phyloP scores from a whole-genome alignment of 306 rosid genomes.

The Crataegus laevigata region DNA sequence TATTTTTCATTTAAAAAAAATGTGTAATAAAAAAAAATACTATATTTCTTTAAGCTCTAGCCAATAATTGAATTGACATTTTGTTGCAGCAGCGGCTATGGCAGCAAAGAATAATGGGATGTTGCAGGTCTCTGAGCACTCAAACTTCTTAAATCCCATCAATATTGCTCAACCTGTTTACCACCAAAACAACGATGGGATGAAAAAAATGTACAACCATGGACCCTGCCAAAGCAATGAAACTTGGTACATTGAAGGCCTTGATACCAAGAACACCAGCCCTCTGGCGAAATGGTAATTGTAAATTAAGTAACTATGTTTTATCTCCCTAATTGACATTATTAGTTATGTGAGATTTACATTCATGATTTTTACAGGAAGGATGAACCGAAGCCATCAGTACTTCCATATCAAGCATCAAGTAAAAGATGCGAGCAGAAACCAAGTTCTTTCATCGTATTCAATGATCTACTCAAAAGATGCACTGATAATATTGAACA shows the following conservation, averaged over 20 bases:
- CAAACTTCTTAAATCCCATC: slow-evolving; percentile 1
- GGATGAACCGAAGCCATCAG: slow-evolving; percentile 14
- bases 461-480: slow-evolving; percentile 43
- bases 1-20: no score
- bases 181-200: slow-evolving; percentile 2
- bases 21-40: neutral
- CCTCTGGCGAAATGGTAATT: slow-evolving; percentile 13
- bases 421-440: slow-evolving; percentile 24
- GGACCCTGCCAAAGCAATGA: neutral
- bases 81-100: slow-evolving; percentile 14
- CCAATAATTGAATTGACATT: neutral
- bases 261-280: slow-evolving; percentile 5
- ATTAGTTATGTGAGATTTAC: neutral
- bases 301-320: neutral
- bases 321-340: neutral
- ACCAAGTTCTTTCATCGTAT: slow-evolving; percentile 43
- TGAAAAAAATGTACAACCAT: neutral
- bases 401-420: neutral
- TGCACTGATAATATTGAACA: slow-evolving; percentile 20
- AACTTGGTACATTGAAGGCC: slow-evolving; percentile 9
- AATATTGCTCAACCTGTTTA: slow-evolving; percentile 12
- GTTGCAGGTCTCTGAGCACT: slow-evolving; percentile 1
- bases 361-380: slow-evolving; percentile 29
- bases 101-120: slow-evolving; percentile 21
- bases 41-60: neutral